Percentiles rank a stretch among this genome's conserved stretches.
Evolutionary conservation across 192 early-diverging fungal species (phyloP).

Genomic region (Rhizophagus clarus): DNA sequence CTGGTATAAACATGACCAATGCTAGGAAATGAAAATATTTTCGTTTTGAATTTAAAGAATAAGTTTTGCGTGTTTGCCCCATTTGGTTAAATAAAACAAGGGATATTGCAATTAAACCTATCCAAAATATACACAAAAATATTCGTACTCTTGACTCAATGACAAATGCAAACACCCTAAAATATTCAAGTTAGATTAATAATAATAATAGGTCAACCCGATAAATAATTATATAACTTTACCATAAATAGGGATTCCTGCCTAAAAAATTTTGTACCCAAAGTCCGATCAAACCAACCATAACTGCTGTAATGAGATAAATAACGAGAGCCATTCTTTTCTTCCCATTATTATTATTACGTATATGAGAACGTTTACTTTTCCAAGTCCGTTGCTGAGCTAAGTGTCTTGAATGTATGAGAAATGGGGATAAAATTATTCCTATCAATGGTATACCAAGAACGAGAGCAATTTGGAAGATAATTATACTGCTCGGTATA

Average conservation of each 20-base stretch:
- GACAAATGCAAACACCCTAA: constrained; percentile 34
- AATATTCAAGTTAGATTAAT: neutral
- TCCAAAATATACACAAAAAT: constrained; percentile 41
- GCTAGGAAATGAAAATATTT: constrained; percentile 88
- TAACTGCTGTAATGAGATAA: constrained; percentile 40
- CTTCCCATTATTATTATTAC: constrained; percentile 40
- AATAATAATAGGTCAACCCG: neutral
- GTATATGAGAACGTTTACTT: constrained; percentile 28
- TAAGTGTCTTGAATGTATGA: constrained; percentile 51
- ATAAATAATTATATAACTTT: constrained; percentile 12
- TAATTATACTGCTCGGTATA: constrained; percentile 29
- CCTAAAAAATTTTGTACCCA: constrained; percentile 51
- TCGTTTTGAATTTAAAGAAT: constrained; percentile 69
- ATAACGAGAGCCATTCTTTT: constrained; percentile 46
- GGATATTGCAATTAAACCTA: constrained; percentile 37
- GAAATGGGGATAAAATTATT: constrained; percentile 50
- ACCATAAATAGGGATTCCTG: constrained; percentile 73
- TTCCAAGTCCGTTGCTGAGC: constrained; percentile 53
- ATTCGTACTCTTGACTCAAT: constrained; percentile 38
- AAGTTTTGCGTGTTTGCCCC: constrained; percentile 36
- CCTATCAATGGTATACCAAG: constrained; percentile 74
- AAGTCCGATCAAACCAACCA: constrained; percentile 58
- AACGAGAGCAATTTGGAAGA: constrained; percentile 64
- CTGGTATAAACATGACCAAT: constrained; percentile 86
- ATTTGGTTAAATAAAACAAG: constrained; percentile 43